These are phyloP conservation scores for Bryoerythrophyllum caledonicum DNA, from an alignment of 225 moss, liverwort and hornwort species.

Conservation along the genomic window DNA sequence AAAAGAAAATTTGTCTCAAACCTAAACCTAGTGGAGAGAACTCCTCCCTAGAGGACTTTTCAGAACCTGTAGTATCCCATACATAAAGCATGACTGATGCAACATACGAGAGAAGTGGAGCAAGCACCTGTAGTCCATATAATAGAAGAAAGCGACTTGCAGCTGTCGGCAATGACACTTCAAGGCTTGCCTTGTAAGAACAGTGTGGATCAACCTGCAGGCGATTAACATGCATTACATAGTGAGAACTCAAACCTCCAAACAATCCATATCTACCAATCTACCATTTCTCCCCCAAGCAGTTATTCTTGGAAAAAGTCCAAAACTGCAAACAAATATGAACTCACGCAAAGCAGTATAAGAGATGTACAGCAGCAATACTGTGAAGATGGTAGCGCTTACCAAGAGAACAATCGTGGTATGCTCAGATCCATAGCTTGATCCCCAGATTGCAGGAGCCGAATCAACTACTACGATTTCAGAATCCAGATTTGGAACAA, in stretches of 20 bases:
- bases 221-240: constrained; percentile 17
- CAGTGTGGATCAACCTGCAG: constrained; percentile 97
- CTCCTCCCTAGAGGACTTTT: constrained; percentile 9
- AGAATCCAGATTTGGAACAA: constrained; percentile 85
- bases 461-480: constrained; percentile 91
- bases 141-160: constrained; percentile 91
- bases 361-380: constrained; percentile 7
- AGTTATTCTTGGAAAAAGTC: neutral
- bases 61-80: constrained; percentile 10
- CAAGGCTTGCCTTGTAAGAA: constrained; percentile 79
- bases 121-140: constrained; percentile 86
- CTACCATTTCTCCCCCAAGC: neutral
- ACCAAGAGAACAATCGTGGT: constrained; percentile 91
- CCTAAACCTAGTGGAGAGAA: constrained; percentile 1
- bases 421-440: constrained; percentile 84
- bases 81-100: constrained; percentile 4
- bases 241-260: constrained; percentile 4
- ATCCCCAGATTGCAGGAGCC: constrained; percentile 95
- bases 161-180: constrained; percentile 78
- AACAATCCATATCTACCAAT: constrained; percentile 1
- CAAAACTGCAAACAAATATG: neutral
- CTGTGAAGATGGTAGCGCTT: constrained; percentile 35
- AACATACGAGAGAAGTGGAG: constrained; percentile 14
- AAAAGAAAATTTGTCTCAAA: constrained; percentile 19
- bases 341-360: neutral